These are phyloP conservation scores for Venturia aucupariae DNA, from an alignment of 2,329 filamentous ascomycete species.

Conservation along the genomic window DNA sequence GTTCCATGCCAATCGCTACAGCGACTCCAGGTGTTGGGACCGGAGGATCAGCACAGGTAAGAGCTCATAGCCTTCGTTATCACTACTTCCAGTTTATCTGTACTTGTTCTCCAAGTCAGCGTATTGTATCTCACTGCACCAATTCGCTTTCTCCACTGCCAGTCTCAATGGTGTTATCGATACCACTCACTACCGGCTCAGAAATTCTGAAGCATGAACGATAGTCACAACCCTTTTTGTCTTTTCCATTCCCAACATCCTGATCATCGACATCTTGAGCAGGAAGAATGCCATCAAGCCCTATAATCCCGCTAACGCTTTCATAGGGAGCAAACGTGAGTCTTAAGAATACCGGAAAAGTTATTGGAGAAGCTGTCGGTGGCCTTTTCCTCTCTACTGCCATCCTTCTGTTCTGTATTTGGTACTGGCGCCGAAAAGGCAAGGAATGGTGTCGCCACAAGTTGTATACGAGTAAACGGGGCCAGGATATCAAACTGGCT, in stretches of 20 bases:
- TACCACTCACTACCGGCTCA: not conserved
- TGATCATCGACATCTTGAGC: not conserved
- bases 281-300: not conserved
- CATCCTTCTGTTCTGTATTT: not conserved
- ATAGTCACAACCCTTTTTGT: not conserved
- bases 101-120: too few relatives aligned
- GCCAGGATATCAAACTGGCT: not conserved
- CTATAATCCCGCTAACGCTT: not conserved
- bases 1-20: not conserved
- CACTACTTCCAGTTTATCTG: not conserved
- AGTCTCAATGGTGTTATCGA: not conserved
- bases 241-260: not conserved
- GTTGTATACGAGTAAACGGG: not conserved
- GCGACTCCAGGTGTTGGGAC: not conserved
- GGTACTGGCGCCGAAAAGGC: not conserved
- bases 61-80: not conserved
- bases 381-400: not conserved
- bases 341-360: not conserved
- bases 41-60: not conserved
- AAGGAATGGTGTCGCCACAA: not conserved
- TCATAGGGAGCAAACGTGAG: not conserved
- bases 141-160: too few relatives aligned
- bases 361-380: not conserved
- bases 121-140: too few relatives aligned
- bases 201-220: not conserved